phyloP scores from a whole-genome alignment of 441 rosid species.

The Brassica hybrid region DNA sequence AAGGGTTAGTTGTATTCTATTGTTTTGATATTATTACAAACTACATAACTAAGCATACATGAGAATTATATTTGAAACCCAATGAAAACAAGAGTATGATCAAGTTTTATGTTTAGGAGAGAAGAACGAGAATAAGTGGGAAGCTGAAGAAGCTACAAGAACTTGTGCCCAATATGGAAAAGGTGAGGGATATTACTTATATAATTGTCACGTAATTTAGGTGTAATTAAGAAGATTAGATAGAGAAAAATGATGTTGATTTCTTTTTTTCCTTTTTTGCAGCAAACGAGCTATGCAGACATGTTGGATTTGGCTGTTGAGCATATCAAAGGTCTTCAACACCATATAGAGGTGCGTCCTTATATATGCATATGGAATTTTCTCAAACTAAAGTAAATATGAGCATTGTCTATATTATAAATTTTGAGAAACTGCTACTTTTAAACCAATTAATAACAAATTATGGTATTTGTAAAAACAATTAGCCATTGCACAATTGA shows the following conservation, averaged over 20 bases:
- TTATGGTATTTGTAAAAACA: neutral
- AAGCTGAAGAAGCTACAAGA: constrained; percentile 93
- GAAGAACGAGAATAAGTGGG: constrained; percentile 95
- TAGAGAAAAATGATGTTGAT: neutral
- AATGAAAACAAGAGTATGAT: neutral
- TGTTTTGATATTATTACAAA: neutral
- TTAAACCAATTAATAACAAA: neutral
- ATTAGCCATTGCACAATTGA: neutral
- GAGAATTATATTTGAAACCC: too few relatives aligned
- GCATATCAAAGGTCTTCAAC: constrained; percentile 93
- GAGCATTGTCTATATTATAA: neutral
- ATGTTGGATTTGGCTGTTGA: constrained; percentile 97
- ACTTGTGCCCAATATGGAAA: constrained; percentile 97
- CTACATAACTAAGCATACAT: neutral
- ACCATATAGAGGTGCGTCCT: constrained; percentile 76
- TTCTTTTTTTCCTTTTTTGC: neutral
- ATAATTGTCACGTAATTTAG: neutral
- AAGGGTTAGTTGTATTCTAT: constrained; percentile 68
- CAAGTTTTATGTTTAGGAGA: constrained; percentile 57
- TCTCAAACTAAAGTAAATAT: constrained; percentile 13
- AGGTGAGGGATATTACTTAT: constrained; percentile 49
- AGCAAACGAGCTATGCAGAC: constrained; percentile 98
- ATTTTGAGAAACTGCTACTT: neutral
- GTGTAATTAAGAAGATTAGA: neutral
- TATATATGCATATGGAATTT: constrained; percentile 14